Evolutionary conservation across 805 yeast species (phyloP).

Genomic region (Metschnikowia anglica): DNA sequence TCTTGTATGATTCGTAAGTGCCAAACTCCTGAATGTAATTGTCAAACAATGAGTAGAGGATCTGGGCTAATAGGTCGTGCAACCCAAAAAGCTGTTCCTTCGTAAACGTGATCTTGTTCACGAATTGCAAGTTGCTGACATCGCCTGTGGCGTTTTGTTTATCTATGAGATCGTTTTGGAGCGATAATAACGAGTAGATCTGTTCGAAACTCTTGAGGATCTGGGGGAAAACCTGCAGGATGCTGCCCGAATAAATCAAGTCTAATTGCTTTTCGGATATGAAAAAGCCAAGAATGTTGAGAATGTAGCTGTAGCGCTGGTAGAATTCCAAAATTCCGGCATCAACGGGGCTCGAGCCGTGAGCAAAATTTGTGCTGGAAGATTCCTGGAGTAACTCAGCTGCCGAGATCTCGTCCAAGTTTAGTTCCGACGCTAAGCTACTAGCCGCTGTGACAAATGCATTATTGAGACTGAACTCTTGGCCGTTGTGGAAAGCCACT

Average conservation of each 20-base stretch:
- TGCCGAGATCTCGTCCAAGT: conserved; percentile 69
- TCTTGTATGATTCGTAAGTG: conserved; percentile 32
- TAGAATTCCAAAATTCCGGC: conserved; percentile 68
- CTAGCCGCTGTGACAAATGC: conserved; percentile 63
- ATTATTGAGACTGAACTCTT: conserved; percentile 59
- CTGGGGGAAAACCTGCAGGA: conserved; percentile 33
- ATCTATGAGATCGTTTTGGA: conserved; percentile 49
- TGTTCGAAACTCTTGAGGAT: conserved; percentile 55
- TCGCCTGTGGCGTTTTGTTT: conserved; percentile 54
- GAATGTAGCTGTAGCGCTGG: conserved; percentile 66
- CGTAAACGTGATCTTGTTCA: conserved; percentile 49
- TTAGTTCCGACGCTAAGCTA: conserved; percentile 50
- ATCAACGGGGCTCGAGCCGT: conserved; percentile 53
- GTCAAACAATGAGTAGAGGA: conserved; percentile 52
- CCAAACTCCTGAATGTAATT: conserved; percentile 34
- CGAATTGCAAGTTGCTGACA: conserved; percentile 40
- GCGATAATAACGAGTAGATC: conserved; percentile 56
- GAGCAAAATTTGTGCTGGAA: conserved; percentile 33
- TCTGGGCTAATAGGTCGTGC: conserved; percentile 71
- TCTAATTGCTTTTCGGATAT: conserved; percentile 25
- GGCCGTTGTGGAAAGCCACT: conserved; percentile 53
- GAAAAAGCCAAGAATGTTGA: conserved; percentile 54
- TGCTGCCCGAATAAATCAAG: conserved; percentile 21
- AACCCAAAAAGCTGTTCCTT: conserved; percentile 61
- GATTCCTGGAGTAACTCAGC: conserved; percentile 67